Base-by-base conservation (phyloP, 169 alveolate species). In the Plasmodium knowlesi region DNA sequence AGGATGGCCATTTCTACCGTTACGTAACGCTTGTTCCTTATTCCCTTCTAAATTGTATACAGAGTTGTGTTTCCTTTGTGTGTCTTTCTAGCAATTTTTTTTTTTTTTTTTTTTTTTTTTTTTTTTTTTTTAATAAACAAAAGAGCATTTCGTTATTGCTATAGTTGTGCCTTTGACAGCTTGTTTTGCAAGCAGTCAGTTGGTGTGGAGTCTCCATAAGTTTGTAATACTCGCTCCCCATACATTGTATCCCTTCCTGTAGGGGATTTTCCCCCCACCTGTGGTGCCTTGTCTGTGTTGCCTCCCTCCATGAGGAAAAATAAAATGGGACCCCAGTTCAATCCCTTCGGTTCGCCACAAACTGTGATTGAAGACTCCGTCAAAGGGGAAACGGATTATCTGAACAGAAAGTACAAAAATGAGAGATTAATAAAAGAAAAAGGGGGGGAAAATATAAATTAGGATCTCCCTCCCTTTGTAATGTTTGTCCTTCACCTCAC, bases 301-400 rank as follows among this genome's bases (percentile, higher is more conserved):
- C 32, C 32, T 4, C n/a, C 16, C 53, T 72, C 16, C 19, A 25
- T 28, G 14, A n/a, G 41, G 67, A 25, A 32, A 82, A 57, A 1
- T 19, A 82, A 84, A 28, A 73, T 84, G 93, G 78, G 41, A 28
- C 71, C 80, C 50, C 25, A 73, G 22, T 10, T 39, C 43, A 53
- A n/a, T 6, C 5, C 76, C 39, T 22, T 54, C 41, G 74, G 30
- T 61, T 22, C 46, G 16, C 22, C 53, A 3, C 54, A 37, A 84
- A 28, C 50, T 50, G 41, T 19, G 54, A 83, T 28, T 73, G 84
- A 73, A 14, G 57, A 84, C 14, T 46, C 74, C 25, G 30, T 73
- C 37, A 84, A 54, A 39, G 61, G 34, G 30, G 78, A n/a, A 67
- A 39, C 53, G 28, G 79, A 84, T 12, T 84, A 14, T 73, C 54